Evolutionary conservation across 106 monocot genomes (phyloP).

Genomic region (Amphibolis antarctica): DNA sequence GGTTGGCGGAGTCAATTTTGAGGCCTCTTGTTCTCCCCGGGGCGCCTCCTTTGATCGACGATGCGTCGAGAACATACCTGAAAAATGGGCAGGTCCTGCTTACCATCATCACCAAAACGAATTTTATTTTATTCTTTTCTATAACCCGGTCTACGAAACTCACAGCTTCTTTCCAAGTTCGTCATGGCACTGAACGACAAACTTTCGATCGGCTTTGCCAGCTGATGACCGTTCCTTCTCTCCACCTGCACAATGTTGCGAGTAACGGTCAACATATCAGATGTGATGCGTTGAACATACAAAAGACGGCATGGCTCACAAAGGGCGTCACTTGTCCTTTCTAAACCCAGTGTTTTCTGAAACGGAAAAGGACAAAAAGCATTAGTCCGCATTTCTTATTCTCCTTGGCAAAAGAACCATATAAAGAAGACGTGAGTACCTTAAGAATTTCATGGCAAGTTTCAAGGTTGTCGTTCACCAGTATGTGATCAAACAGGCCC

Average conservation of each 20-base stretch:
- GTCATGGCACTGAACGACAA: slow-evolving; percentile 30
- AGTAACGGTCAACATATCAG: background rate
- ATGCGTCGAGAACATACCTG: slow-evolving; percentile 49
- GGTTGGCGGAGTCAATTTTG: slow-evolving; percentile 2
- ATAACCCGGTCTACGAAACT: slow-evolving; percentile 19
- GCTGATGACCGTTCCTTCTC: slow-evolving; percentile 14
- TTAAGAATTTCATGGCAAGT: slow-evolving; percentile 63
- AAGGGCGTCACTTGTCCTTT: slow-evolving; percentile 16
- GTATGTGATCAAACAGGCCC: slow-evolving; percentile 65
- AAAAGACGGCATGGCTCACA: slow-evolving; percentile 17
- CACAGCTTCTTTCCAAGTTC: slow-evolving; percentile 9
- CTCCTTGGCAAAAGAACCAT: background rate
- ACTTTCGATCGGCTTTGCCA: slow-evolving; percentile 27
- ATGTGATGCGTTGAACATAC: too few relatives aligned
- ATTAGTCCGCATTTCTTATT: slow-evolving; percentile 1
- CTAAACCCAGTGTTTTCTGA: slow-evolving; percentile 56
- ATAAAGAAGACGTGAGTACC: slow-evolving; percentile 23
- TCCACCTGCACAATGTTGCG: slow-evolving; percentile 21
- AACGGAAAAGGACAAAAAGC: background rate
- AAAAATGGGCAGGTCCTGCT: background rate
- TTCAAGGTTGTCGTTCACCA: slow-evolving; percentile 86
- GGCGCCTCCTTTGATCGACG: slow-evolving; percentile 59
- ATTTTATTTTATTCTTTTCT: slow-evolving; percentile 16
- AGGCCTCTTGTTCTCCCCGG: slow-evolving; percentile 67
- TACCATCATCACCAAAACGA: background rate